Evolutionary conservation across 257 asterid species (phyloP), one percentile per base, ranked within the genome.

Genomic region (Eustoma russellianum): DNA sequence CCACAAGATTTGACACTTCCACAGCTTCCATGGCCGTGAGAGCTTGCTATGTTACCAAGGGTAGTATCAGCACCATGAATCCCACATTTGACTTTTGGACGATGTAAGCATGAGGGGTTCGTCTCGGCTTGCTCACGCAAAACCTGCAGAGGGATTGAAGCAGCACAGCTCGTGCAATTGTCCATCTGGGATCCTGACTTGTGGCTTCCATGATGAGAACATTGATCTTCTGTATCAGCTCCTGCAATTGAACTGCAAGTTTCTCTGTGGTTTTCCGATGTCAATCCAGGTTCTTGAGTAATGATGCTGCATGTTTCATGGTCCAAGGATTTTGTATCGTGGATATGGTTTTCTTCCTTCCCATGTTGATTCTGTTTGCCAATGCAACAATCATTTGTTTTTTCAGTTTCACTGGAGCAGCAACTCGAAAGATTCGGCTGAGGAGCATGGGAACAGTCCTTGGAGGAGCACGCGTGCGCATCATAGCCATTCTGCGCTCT

Each of bases 401-500:
- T 61, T 18, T 55, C 57, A 5, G 14, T 56, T 34, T 56, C 62
- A 19, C 62, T 51, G 33, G 68, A 48, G 43, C 24, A 46, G 15
- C 60, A 41, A 17, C 41, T 64, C 9, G 52, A 46, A 41, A 53
- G 34, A 43, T 12, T 48, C 14, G 56, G 35, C 52, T 49, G 56
- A 19, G 34, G 17, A 50, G 33, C 50, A 4, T 57, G 53, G 52
- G 38, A 48, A 48, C 69, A 47, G 17, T 13, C 16, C 68, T 34
- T 43, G 40, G 78, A 55, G 33, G 66, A 62, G 65, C 71, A 56
- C 13, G 64, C 35, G 47, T 57, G 15, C 30, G 28, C 33, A 28
- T 44, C 43, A 19, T 65, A 63, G 18, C 44, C 60, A 40, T 57
- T 60, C 33, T 63, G 65, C 8, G 74, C 52, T 62, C 56, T 70